Percentiles rank a stretch among this genome's conserved stretches.
phyloP scores from a whole-genome alignment of 768 basidiomycete genomes.

The Mycena galopus region DNA sequence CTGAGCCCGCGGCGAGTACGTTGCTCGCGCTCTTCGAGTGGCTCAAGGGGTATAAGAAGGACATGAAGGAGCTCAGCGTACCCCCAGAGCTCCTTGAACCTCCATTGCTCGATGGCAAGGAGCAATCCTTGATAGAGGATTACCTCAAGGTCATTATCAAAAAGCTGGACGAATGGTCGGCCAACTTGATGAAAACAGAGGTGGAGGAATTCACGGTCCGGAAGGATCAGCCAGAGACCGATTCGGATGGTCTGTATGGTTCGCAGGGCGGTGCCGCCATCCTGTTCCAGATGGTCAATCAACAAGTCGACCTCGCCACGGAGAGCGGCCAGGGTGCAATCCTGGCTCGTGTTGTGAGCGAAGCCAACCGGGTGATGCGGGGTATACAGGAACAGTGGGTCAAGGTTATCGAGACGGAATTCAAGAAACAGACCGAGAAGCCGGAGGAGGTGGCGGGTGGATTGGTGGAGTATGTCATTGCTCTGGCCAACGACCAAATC shows the following conservation, averaged over 20 bases:
- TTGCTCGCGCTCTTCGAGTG: constrained; percentile 90
- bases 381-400: constrained; percentile 90
- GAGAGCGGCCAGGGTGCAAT: constrained; percentile 97
- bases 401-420: constrained; percentile 84
- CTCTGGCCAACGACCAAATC: constrained; percentile 97
- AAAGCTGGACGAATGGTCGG: constrained; percentile 97
- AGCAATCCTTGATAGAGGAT: constrained; percentile 93
- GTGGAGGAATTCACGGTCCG: constrained; percentile 86
- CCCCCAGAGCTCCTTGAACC: constrained; percentile 87
- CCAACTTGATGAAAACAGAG: constrained; percentile 94
- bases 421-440: constrained; percentile 89
- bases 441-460: constrained; percentile 91
- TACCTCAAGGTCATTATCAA: constrained; percentile 93
- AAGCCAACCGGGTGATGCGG: constrained; percentile 91
- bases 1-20: constrained; percentile 89
- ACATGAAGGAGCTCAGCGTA: constrained; percentile 94
- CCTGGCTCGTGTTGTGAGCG: constrained; percentile 89
- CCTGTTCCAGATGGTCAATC: constrained; percentile 98
- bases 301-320: constrained; percentile 93
- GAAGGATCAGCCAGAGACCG: constrained; percentile 88
- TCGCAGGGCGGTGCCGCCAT: constrained; percentile 93
- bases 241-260: constrained; percentile 90
- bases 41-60: constrained; percentile 95
- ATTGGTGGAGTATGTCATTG: constrained; percentile 95
- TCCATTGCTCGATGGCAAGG: constrained; percentile 93